Percentiles rank a stretch among this genome's conserved stretches.
phyloP scores from a whole-genome alignment of 345 rosid species.

The Citrus cavaleriei region DNA sequence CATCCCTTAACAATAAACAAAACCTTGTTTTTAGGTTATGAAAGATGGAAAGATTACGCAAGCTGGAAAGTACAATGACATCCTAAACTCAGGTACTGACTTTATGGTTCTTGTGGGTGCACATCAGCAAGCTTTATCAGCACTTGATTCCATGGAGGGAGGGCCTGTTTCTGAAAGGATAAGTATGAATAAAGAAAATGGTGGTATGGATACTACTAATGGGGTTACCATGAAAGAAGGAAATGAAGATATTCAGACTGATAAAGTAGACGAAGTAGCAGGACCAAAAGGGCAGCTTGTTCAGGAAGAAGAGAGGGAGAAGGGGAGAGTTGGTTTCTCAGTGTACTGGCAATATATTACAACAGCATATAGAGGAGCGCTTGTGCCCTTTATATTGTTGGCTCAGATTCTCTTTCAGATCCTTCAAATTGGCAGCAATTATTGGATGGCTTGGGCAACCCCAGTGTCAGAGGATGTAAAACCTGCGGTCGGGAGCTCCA shows the following conservation, averaged over 20 bases:
- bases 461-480: constrained; percentile 49
- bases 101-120: constrained; percentile 82
- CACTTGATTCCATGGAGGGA: constrained; percentile 36
- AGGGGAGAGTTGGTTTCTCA: constrained; percentile 66
- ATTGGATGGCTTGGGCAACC: constrained; percentile 83
- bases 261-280: constrained; percentile 28
- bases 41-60: constrained; percentile 22
- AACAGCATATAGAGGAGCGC: constrained; percentile 59
- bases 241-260: constrained; percentile 24
- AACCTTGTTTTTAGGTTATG: constrained; percentile 50
- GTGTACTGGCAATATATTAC: constrained; percentile 73
- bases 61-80: not conserved
- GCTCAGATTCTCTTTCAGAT: constrained; percentile 52
- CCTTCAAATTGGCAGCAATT: constrained; percentile 66
- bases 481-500: constrained; percentile 35
- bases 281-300: constrained; percentile 65
- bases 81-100: constrained; percentile 28
- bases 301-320: constrained; percentile 88
- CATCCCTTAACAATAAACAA: not conserved
- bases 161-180: constrained; percentile 20
- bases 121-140: constrained; percentile 57
- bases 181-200: constrained; percentile 20
- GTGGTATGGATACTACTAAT: not conserved
- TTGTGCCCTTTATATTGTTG: constrained; percentile 55
- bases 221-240: constrained; percentile 19